These are phyloP conservation scores for Colletotrichum lupini DNA, from an alignment of 2,329 filamentous ascomycete genomes.

Conservation along the genomic window DNA sequence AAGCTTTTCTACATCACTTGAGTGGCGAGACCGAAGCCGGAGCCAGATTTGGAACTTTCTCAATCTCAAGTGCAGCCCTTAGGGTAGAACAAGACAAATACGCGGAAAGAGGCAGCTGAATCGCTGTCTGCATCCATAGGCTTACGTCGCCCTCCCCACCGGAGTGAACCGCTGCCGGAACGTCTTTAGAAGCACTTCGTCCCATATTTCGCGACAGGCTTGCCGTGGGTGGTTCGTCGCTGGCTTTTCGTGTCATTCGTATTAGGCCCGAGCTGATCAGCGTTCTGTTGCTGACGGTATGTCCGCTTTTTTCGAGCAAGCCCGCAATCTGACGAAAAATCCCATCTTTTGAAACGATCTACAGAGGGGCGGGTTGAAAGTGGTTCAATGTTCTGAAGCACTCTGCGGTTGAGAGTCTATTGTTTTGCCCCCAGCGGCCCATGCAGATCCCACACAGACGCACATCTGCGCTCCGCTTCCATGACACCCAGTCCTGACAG, in stretches of 20 bases:
- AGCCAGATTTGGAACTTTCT: neutral
- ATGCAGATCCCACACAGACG: constrained; percentile 7
- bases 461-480: neutral
- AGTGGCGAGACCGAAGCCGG: neutral
- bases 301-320: neutral
- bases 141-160: neutral
- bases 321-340: neutral
- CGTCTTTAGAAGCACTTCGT: neutral
- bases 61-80: neutral
- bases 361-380: neutral
- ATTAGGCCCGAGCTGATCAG: neutral
- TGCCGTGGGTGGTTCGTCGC: neutral
- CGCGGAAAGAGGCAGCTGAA: neutral
- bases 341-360: constrained; percentile 18
- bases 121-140: neutral
- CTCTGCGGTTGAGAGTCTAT: constrained; percentile 3
- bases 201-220: neutral
- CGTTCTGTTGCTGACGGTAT: neutral
- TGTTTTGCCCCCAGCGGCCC: constrained; percentile 1
- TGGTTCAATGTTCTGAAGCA: constrained; percentile 13
- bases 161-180: neutral
- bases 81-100: neutral
- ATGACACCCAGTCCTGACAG: constrained; percentile 1
- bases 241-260: constrained; percentile 10
- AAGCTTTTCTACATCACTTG: neutral